phyloP scores from a whole-genome alignment of 1,284 basidiomycete species.

The Cryptococcus sp. region DNA sequence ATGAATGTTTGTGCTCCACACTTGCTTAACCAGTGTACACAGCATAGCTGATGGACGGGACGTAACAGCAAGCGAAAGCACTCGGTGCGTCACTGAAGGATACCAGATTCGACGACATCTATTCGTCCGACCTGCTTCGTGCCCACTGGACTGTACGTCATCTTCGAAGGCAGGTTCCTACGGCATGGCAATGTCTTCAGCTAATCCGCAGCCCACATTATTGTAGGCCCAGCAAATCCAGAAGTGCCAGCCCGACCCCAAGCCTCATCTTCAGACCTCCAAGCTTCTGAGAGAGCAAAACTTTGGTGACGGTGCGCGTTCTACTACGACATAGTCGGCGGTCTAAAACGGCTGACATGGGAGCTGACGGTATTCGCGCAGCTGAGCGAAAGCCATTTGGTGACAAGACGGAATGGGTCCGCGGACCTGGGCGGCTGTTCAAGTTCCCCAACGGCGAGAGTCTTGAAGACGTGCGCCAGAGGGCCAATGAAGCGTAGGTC shows the following conservation, averaged over 20 bases:
- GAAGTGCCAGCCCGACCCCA: slow-evolving; percentile 30
- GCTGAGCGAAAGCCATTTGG: slow-evolving; percentile 45
- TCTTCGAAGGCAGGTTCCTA: background rate
- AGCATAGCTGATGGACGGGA: background rate
- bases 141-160: slow-evolving; percentile 54
- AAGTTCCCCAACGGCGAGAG: slow-evolving; percentile 45
- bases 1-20: slow-evolving; percentile 14
- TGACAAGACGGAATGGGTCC: slow-evolving; percentile 30
- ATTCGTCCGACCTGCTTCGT: slow-evolving; percentile 74
- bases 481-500: slow-evolving; percentile 48
- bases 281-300: slow-evolving; percentile 47
- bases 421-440: slow-evolving; percentile 38
- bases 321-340: slow-evolving; percentile 8
- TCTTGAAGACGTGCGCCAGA: slow-evolving; percentile 43
- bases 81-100: slow-evolving; percentile 63
- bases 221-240: slow-evolving; percentile 48
- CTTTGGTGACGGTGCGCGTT: slow-evolving; percentile 43
- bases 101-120: slow-evolving; percentile 63
- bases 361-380: slow-evolving; percentile 1
- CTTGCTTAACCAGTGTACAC: background rate
- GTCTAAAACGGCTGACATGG: background rate
- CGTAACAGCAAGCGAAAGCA: slow-evolving; percentile 71
- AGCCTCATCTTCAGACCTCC: slow-evolving; percentile 38
- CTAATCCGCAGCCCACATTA: background rate
- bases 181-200: background rate